These are phyloP conservation scores for Kurtzmaniella quercitrusa DNA, from an alignment of 1,139 yeast species.

Conservation along the genomic window DNA sequence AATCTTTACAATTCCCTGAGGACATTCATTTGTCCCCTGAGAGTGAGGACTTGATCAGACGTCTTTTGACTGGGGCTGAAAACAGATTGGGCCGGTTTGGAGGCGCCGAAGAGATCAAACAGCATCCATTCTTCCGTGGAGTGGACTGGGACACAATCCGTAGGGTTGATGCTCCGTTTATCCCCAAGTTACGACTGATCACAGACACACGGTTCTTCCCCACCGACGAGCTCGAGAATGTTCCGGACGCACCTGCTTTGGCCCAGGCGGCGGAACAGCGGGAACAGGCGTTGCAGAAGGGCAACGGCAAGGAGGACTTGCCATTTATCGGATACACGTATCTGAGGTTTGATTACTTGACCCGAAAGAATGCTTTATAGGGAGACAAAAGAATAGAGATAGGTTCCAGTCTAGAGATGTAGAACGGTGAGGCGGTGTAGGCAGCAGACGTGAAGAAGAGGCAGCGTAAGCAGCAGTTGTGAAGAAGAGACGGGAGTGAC, in stretches of 20 bases:
- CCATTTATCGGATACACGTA: conserved; percentile 97
- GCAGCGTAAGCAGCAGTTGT: too few species aligned
- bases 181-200: conserved; percentile 71
- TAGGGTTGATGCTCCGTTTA: conserved; percentile 73
- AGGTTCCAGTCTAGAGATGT: too few species aligned
- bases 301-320: conserved; percentile 70
- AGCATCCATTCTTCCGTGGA: conserved; percentile 91
- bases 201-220: conserved; percentile 98
- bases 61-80: conserved; percentile 79
- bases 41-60: conserved; percentile 85
- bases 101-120: conserved; percentile 90
- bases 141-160: conserved; percentile 96
- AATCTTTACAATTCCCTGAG: conserved; percentile 88
- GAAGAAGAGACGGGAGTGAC: too few species aligned
- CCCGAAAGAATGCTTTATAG: conserved; percentile 77
- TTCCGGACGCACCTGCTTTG: conserved; percentile 89
- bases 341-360: conserved; percentile 87
- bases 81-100: conserved; percentile 86
- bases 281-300: conserved; percentile 7
- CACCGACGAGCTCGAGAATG: conserved; percentile 91
- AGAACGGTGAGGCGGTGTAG: background rate
- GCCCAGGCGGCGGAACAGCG: conserved; percentile 59
- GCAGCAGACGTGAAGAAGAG: too few species aligned
- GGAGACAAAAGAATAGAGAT: background rate
- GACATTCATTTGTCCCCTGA: conserved; percentile 93